Percentiles rank a stretch among this genome's conserved stretches.
Conservation (phyloP, 2,329 filamentous ascomycete species). For the Calonectria crousiana region DNA sequence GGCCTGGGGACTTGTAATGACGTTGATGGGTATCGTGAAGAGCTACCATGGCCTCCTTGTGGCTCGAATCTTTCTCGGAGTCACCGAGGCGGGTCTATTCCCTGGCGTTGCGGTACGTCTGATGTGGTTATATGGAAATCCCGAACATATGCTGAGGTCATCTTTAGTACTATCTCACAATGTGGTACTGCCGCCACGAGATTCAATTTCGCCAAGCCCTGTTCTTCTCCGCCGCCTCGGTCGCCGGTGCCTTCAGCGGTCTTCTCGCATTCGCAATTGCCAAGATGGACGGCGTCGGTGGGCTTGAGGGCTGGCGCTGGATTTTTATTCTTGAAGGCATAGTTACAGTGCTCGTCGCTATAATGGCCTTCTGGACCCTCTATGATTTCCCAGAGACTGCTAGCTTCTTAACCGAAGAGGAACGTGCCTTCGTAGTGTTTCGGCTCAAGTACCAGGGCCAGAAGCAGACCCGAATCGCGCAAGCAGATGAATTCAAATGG, state of each 20-base stretch:
- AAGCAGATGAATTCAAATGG: slow-evolving; percentile 82
- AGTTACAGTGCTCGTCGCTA: slow-evolving; percentile 75
- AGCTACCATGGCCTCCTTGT: slow-evolving; percentile 61
- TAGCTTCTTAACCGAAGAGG: slow-evolving; percentile 77
- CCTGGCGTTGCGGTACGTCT: slow-evolving; percentile 67
- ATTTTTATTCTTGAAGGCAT: slow-evolving; percentile 79
- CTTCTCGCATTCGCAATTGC: slow-evolving; percentile 77
- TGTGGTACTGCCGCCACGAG: slow-evolving; percentile 71
- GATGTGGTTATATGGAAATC: background rate
- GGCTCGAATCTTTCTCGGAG: slow-evolving; percentile 69
- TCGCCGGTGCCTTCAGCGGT: slow-evolving; percentile 83
- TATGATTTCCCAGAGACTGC: slow-evolving; percentile 87
- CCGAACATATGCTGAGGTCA: background rate
- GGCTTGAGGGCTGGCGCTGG: slow-evolving; percentile 72
- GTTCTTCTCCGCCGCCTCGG: slow-evolving; percentile 85
- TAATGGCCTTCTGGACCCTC: slow-evolving; percentile 77
- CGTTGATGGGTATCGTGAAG: slow-evolving; percentile 65
- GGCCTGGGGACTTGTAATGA: slow-evolving; percentile 64
- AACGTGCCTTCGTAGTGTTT: slow-evolving; percentile 77
- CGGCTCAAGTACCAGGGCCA: slow-evolving; percentile 76
- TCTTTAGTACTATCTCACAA: slow-evolving; percentile 63
- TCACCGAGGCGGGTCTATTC: slow-evolving; percentile 76
- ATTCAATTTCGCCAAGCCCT: slow-evolving; percentile 72
- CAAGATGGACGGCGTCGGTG: slow-evolving; percentile 75
- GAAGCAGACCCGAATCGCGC: slow-evolving; percentile 58